Base-by-base conservation (phyloP, 768 basidiomycete genomes). In the Leccinellum albellum region DNA sequence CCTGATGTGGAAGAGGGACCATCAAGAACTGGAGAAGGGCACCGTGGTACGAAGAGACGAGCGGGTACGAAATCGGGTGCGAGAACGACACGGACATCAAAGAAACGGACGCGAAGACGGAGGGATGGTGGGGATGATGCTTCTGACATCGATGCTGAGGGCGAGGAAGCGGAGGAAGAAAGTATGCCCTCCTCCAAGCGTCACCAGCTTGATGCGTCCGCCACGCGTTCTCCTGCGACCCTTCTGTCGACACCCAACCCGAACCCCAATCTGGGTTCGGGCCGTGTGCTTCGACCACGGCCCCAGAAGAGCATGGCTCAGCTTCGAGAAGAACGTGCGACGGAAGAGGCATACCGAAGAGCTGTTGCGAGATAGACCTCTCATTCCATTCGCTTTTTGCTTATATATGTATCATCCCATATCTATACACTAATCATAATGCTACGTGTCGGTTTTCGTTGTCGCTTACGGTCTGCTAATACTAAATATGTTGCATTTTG, bases 251-350 rank as follows among this genome's bases (percentile, higher is more conserved):
- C 54, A 14, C 15, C 64, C 29, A 37, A 37, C 44, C 29, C 63
- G 49, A 54, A 49, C 31, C 33, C 63, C 53, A 54, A 49, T 33
- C 59, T 73, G 59, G 66, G 70, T 33, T 57, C 76, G 37, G 76
- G 76, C 46, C 78, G 87, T 46, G 81, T 80, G 24, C 75, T 89
- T 60, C 79, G 89, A 26, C 80, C 86, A 47, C 81, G 88, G 32
- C 66, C 66, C 26, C 70, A 76, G 57, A 90, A 87, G 73, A 81
- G 75, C 51, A 70, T 75, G 50, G 76, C 77, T 46, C 74, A 79
- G 64, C 55, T 79, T 33, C 70, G 77, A 64, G 76, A 78, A 66
- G 84, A 84, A 64, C 69, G 66, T 60, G 77, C 78, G 59, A 66
- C 68, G 65, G 85, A 86, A 70, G 74, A 74, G 35, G 82, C 80